Conservation (phyloP, 2,329 filamentous ascomycete species). For the Penicillium sp. region DNA sequence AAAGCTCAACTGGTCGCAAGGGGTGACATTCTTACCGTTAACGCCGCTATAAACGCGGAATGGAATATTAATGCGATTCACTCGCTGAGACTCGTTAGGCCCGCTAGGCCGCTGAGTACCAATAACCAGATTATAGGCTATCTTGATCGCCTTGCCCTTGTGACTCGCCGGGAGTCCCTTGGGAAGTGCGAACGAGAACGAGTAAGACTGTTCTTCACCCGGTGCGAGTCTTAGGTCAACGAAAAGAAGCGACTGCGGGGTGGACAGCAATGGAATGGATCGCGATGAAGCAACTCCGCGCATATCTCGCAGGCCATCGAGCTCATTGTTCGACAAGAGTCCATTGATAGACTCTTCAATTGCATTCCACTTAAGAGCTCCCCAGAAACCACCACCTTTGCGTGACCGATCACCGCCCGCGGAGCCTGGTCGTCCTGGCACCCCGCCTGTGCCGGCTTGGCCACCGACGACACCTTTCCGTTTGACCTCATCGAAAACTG, state of each 20-base stretch:
- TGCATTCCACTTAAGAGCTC: conserved; percentile 84
- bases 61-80: conserved; percentile 89
- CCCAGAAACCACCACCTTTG: conserved; percentile 79
- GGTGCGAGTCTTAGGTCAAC: conserved; percentile 87
- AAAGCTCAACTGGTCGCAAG: neutral
- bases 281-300: conserved; percentile 83
- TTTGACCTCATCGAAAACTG: conserved; percentile 94
- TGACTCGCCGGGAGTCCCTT: conserved; percentile 89
- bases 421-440: conserved; percentile 62
- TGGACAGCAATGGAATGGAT: conserved; percentile 88
- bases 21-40: conserved; percentile 61
- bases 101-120: conserved; percentile 87
- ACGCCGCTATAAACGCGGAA: conserved; percentile 94
- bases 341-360: conserved; percentile 88
- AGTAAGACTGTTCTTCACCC: conserved; percentile 85
- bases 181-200: conserved; percentile 84
- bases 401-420: conserved; percentile 45
- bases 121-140: conserved; percentile 87
- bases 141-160: conserved; percentile 91
- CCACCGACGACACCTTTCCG: conserved; percentile 88
- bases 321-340: conserved; percentile 81
- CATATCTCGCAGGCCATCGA: conserved; percentile 96
- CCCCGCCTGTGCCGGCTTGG: conserved; percentile 78
- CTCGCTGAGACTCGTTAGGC: conserved; percentile 75
- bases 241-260: conserved; percentile 93